Conservation (phyloP, 176 grass and related monocot species). For the bread wheat (Triticum aestivum) region IWGSC_CS_RefSeq_v2.1 NC_057794.1:344434765-344435264, state of each 20-base stretch:
- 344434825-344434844: slow-evolving; percentile 2
- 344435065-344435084: slow-evolving; percentile 60
- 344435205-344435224: not conserved
- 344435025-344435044: slow-evolving; percentile 10
- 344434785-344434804: not conserved
- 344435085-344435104: slow-evolving; percentile 74
- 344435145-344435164: slow-evolving; percentile 12
- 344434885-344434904: slow-evolving; percentile 41
- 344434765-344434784: not conserved
- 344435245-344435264: slow-evolving; percentile 7
- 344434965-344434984: slow-evolving; percentile 6
- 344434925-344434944: slow-evolving; percentile 28
- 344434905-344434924: slow-evolving; percentile 50
- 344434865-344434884: slow-evolving; percentile 50
- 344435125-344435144: slow-evolving; percentile 12
- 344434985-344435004: slow-evolving; percentile 8
- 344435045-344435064: slow-evolving; percentile 56
- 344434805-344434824: not conserved
- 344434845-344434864: slow-evolving; percentile 61
- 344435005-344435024: slow-evolving; percentile 28
- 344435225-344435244: slow-evolving; percentile 8
- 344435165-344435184: not conserved
- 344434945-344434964: slow-evolving; percentile 11
- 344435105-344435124: slow-evolving; percentile 31
- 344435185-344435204: slow-evolving; percentile 7